Percentiles rank a stretch among this genome's conserved stretches.
These are phyloP conservation scores for Coemansia sp. DNA, from an alignment of 192 early-diverging fungal species.

Conservation along the genomic window DNA sequence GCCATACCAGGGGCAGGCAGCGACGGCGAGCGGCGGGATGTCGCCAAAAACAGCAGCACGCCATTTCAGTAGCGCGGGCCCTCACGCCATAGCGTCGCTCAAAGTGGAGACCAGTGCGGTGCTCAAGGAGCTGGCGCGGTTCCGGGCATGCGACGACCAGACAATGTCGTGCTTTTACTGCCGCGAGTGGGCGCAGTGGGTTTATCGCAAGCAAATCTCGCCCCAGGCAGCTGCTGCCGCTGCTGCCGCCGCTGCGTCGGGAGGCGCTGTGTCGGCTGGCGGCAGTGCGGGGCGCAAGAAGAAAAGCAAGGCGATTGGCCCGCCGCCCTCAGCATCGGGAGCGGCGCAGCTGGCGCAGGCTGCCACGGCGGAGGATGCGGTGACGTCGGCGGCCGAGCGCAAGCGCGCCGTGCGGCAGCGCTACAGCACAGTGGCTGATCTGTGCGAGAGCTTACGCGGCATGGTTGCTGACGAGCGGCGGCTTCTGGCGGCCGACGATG, in stretches of 20 bases:
- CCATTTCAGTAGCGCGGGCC: conserved; percentile 23
- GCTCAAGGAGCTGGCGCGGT: conserved; percentile 69
- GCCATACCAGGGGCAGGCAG: background rate
- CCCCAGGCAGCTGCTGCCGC: conserved; percentile 12
- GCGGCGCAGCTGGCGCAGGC: conserved; percentile 8
- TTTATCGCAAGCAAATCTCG: conserved; percentile 67
- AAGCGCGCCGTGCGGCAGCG: conserved; percentile 39
- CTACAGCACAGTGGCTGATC: conserved; percentile 36
- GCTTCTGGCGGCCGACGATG: conserved; percentile 6
- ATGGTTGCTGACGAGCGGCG: conserved; percentile 33
- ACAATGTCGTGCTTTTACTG: conserved; percentile 72
- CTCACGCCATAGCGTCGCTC: conserved; percentile 56
- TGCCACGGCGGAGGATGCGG: background rate
- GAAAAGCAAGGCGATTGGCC: conserved; percentile 14
- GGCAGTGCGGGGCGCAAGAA: conserved; percentile 26
- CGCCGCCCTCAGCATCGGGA: background rate
- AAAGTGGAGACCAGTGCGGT: conserved; percentile 63
- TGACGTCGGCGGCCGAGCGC: conserved; percentile 20
- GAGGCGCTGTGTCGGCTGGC: background rate
- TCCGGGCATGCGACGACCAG: conserved; percentile 69
- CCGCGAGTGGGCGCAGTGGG: conserved; percentile 77
- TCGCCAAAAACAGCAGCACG: conserved; percentile 18
- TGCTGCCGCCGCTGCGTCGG: background rate
- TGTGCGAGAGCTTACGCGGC: conserved; percentile 39
- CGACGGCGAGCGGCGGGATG: conserved; percentile 1